Evolutionary conservation across 805 yeast species (phyloP), one percentile per base, ranked within the genome.

Genomic region (Yamadazyma paraphyllophila): DNA sequence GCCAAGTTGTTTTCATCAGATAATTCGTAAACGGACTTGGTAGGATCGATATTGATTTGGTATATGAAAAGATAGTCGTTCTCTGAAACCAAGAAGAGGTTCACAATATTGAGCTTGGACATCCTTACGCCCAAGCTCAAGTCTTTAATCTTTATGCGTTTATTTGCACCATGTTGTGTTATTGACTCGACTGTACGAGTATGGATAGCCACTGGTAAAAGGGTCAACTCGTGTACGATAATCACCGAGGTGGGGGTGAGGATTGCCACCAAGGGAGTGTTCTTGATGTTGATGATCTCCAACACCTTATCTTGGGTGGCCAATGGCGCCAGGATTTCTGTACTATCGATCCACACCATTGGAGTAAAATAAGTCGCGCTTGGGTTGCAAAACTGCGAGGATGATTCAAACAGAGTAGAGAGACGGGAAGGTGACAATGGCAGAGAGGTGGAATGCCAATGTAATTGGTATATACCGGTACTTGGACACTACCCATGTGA

Each of bases 181-280:
- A 81, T 47, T 3, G 82, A 76, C 15, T 66, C 64, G 16, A 55
- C 54, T 0, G 76, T 61, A 44, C 86, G 59, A 6, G 66, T 60
- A 52, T 78, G 80, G 2, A 70, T 69, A 8, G 77, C 73, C 4
- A 80, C 60, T 1, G 82, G 80, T 7, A 69, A 48, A 9, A 65
- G 51, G 8, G 71, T 66, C 29, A 39, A 39, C 39, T 62, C 62
- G 49, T 73, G 62, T 36, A 64, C 53, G 1, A 73, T 44, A 14
- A 53, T 55, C 2, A 74, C 46, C 0, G 67, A 43, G 2, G 57
- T 47, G 2, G 46, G 32, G 1, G 77, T 69, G 8, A 74, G 55
- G 1, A 71, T 44, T 1, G 53, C 62, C 14, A 64, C 31, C 30
- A 65, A 45, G 3, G 66, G 54, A 1, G 71, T 63, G 45, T 65